Evolutionary conservation across 2,329 filamentous ascomycete genomes (phyloP), one percentile per base, ranked within the genome.

Genomic region (Hysterium pulicare): DNA sequence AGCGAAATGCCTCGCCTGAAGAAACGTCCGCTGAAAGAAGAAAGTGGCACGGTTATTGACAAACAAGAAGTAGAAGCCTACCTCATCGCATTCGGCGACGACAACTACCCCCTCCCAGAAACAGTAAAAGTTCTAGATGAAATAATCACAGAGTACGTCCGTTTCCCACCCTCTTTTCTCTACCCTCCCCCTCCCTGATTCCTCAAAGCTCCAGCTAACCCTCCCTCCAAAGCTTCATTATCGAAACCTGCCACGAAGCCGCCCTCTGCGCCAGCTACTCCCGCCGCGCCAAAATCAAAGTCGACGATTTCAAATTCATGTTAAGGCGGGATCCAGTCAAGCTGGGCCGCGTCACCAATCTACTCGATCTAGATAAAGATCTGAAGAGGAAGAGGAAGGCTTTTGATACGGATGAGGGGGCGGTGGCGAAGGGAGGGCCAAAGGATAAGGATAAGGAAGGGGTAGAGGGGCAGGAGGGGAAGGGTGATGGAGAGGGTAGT

Each of bases 251-350:
- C 69, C 93, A 95, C 72, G 85, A 89, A 62, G 91, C 93, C 3
- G 88, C 90, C 4, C 82, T 87, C 33, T 84, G 85, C 40, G 93
- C 93, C 1, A 83, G 87, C 65, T 88, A 95, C 68, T 83, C 87
- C 2, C 86, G 90, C 0, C 86, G 93, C 2, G 88, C 95, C 59
- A 98, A 98, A 71, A 90, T 98, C 71, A 98, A 98, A 68, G 87
- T 95, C 59, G 91, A 96, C 60, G 93, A 98, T 69, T 95, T 98
- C 71, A 90, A 94, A 61, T 98, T 95, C 69, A 89, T 90, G 30
- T 81, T 97, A 54, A 81, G 93, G 23, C 82, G 86, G 50, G 94
- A 97, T 59, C 84, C 87, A 7, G 75, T 80, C 45, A 94, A 95
- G 64, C 75, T 97, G 33, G 93, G 93, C 37, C 83, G 91, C 58